Evolutionary conservation across 1,284 basidiomycete species (phyloP).

Genomic region (Ceratobasidium sp.): DNA sequence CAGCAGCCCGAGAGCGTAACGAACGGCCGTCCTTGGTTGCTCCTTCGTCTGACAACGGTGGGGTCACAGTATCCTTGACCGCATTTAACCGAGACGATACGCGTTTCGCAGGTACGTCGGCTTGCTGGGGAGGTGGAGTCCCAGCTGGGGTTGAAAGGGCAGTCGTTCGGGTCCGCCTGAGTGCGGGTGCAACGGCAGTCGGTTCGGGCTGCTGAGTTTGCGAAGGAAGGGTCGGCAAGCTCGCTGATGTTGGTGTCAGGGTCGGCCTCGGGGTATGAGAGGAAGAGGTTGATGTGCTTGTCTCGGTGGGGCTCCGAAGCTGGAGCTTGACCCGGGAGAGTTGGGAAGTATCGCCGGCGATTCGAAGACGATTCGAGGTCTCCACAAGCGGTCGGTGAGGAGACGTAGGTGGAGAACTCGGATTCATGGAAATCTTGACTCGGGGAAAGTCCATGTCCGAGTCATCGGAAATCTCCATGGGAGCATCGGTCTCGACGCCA

Average conservation of each 20-base stretch:
- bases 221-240: constrained; percentile 8
- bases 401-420: constrained; percentile 30
- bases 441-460: constrained; percentile 31
- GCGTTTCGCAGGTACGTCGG: constrained; percentile 2
- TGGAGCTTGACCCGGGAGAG: constrained; percentile 12
- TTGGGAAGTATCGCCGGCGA: constrained; percentile 2
- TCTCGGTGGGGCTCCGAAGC: not conserved
- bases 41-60: constrained; percentile 31
- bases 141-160: constrained; percentile 12
- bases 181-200: not conserved
- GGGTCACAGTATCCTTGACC: constrained; percentile 13
- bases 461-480: constrained; percentile 34
- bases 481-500: constrained; percentile 28
- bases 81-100: constrained; percentile 9
- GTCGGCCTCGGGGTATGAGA: constrained; percentile 11
- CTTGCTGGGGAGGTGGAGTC: constrained; percentile 2
- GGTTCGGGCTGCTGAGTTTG: not conserved
- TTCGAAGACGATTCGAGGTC: not conserved
- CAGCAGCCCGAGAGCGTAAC: constrained; percentile 14
- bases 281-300: not conserved
- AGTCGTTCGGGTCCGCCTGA: constrained; percentile 10
- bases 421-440: constrained; percentile 31
- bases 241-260: constrained; percentile 6
- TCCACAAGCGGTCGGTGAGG: constrained; percentile 12
- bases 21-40: constrained; percentile 9